Evolutionary conservation across 257 asterid species (phyloP), one percentile per base, ranked within the genome.

Genomic region (Fraxinus americana): DNA sequence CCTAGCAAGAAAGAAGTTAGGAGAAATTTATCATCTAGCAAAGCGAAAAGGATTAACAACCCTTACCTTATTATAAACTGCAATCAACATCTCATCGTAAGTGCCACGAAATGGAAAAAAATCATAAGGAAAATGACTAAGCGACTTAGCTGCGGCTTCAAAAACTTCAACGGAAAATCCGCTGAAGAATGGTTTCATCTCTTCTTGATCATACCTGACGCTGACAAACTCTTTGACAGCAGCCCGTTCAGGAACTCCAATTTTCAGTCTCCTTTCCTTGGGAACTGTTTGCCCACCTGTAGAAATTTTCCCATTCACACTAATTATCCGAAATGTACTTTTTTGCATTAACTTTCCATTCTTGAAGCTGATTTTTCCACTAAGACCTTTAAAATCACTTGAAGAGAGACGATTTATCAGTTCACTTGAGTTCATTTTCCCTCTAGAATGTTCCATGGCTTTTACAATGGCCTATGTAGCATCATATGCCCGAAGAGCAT

Each of bases 101-200:
- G 89, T 75, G 38, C 91, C 91, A 45, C 74, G 16, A 76, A 35
- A 82, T 3, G 94, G 96, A 23, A 86, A 73, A 23, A 89, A 77
- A 8, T 34, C 80, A 57, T 85, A 89, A 19, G 83, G 76, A 39
- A 89, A 79, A 57, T 84, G 79, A 38, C 91, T 87, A 32, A 92
- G 85, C 35, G 30, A 57, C 25, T 71, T 72, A 38, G 86, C 88
- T 17, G 83, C 89, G n/a, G 91, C 91, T 85, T 87, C 83, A 39
- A 90, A 92, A 34, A 92, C 92, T 11, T 84, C 84, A 14, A 90
- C 80, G 0, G 94, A 84, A 75, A 92, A 90, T 68, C 97, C 96
- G 67, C 68, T 6, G 29, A 87, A 79, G 27, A 4, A 35, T 2
- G 89, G 81, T 70, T 4, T n/a, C 39, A 88, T 90, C 50, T 6